Conservation (phyloP, 106 monocot genomes). For the Dendrobium officinale region DNA sequence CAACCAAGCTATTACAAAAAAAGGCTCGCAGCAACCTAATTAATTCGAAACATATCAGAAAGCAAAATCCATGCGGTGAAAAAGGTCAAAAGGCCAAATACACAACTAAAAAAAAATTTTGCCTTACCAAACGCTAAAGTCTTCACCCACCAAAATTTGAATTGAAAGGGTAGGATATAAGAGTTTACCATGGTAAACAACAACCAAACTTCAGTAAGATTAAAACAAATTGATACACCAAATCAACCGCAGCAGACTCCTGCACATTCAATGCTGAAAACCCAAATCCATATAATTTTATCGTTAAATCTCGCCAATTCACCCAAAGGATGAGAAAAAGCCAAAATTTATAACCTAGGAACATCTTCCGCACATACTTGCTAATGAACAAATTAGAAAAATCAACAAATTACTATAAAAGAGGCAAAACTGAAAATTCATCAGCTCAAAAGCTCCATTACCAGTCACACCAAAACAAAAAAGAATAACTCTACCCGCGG, state of each 20-base stretch:
- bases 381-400: no score
- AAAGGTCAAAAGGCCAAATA: background rate
- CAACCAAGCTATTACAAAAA: background rate
- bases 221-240: background rate
- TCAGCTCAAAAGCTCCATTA: background rate
- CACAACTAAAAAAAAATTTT: background rate
- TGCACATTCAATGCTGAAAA: background rate
- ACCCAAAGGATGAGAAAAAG: no score
- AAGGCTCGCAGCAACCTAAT: background rate
- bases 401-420: no score
- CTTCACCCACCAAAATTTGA: background rate
- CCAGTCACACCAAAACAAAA: background rate
- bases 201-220: background rate
- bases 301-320: no score
- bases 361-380: no score
- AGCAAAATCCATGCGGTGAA: background rate
- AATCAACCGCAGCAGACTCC: background rate
- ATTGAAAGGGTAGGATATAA: background rate
- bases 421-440: background rate
- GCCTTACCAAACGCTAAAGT: background rate
- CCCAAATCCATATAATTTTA: background rate
- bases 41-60: background rate
- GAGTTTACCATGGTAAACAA: background rate
- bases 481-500: background rate
- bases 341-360: no score